Evolutionary conservation across 768 basidiomycete species (phyloP), one percentile per base, ranked within the genome.

Genomic region (Albatrellus ellisii): DNA sequence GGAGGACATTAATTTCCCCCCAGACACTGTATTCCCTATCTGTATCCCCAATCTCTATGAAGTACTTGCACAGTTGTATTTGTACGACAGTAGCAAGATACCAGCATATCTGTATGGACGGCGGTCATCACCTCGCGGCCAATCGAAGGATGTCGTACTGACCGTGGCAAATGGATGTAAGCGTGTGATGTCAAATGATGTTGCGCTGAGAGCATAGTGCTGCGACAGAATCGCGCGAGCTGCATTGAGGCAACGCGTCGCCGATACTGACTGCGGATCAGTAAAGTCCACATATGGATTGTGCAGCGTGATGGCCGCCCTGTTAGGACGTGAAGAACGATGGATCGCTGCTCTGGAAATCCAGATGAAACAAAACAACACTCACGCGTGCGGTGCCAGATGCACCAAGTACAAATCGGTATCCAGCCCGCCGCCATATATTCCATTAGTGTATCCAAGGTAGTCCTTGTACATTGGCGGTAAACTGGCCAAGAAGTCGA

Each of bases 351-450:
- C 20, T 18, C 14, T 18, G 15, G 17, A 36, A n/a, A 36, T 24
- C 18, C 7, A 36, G 7, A 21, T n/a, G n/a, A n/a, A 11, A 46
- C 35, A 41, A 27, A 45, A 46, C 42, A 43, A 26, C 10, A 71
- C 79, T 58, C 60, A 87, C 85, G 87, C 86, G 56, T 90, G 79
- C 15, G 87, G 87, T 46, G 86, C 71, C 32, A 88, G 69, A 53
- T 88, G 85, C 29, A 84, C 85, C 79, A 89, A 75, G 56, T 84
- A 89, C 43, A 90, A 61, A 56, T 90, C 86, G 2, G 82, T 87
- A 55, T 90, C 84, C 29, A 89, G 62, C 7, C 64, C 67, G 26
- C 68, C 69, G 33, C 59, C 75, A 29, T 74, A 72, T 31, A 72
- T 66, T 28, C 67, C 61, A 43, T 81, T 77, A 42, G 66, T 71